Evolutionary conservation across 2,329 filamentous ascomycete genomes (phyloP).

Genomic region (Mycocentrospora acerina): DNA sequence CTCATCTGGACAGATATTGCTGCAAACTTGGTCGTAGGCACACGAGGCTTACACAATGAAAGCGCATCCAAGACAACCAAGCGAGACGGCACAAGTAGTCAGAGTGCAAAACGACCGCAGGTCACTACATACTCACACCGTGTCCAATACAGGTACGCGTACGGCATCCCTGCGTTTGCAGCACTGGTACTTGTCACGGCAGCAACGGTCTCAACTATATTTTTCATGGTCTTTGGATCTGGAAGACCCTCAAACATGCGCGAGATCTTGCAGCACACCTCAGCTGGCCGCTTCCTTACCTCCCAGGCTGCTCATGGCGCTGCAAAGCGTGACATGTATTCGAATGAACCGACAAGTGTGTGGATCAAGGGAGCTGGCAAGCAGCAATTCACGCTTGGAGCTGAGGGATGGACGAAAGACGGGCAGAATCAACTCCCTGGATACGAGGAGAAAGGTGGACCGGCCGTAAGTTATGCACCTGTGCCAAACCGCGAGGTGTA

Average conservation of each 20-base stretch:
- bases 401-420: conserved; percentile 4
- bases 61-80: background rate
- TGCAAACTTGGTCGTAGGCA: conserved; percentile 48
- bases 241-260: conserved; percentile 8
- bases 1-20: conserved; percentile 50
- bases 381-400: conserved; percentile 1
- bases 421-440: background rate
- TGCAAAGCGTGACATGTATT: background rate
- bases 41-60: conserved; percentile 17
- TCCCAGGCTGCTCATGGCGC: background rate
- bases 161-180: conserved; percentile 38
- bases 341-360: background rate
- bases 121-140: conserved; percentile 26
- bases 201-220: background rate
- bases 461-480: conserved; percentile 1
- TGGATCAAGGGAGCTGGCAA: conserved; percentile 3
- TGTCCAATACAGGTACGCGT: conserved; percentile 38
- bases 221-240: conserved; percentile 5
- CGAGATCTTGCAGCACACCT: conserved; percentile 9
- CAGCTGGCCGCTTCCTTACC: conserved; percentile 8
- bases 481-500: conserved; percentile 1
- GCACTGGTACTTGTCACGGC: conserved; percentile 5
- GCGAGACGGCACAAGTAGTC: conserved; percentile 1
- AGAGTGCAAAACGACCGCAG: conserved; percentile 15
- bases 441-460: conserved; percentile 2